phyloP scores from a whole-genome alignment of 345 rosid species.

The Noccaea bulbosa region DNA sequence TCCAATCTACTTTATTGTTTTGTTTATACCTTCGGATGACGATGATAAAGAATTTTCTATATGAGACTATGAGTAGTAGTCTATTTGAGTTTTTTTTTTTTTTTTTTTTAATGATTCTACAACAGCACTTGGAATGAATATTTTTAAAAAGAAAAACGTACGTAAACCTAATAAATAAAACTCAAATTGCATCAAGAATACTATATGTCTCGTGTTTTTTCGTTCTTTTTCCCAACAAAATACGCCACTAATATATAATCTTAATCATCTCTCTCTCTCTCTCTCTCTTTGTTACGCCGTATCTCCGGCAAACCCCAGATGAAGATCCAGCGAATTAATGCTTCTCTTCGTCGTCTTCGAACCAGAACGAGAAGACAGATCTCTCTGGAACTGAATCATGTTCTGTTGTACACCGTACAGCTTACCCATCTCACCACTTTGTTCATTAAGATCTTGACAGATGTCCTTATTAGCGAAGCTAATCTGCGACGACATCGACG shows the following conservation, averaged over 20 bases:
- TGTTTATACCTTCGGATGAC: not conserved
- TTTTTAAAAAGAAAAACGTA: not conserved
- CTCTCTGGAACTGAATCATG: slow-evolving; percentile 46
- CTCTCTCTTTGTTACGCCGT: slow-evolving; percentile 6
- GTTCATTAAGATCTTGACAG: slow-evolving; percentile 44
- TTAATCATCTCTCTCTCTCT: not conserved
- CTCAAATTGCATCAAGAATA: slow-evolving; percentile 37
- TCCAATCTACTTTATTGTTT: not conserved
- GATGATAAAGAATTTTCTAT: not conserved
- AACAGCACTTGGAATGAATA: slow-evolving; percentile 12
- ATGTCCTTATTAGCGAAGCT: slow-evolving; percentile 57
- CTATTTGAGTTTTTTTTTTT: not conserved
- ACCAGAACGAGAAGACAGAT: slow-evolving; percentile 38
- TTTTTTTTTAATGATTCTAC: not conserved
- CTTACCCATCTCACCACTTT: slow-evolving; percentile 45
- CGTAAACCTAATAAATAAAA: slow-evolving; percentile 19
- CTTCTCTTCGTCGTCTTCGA: slow-evolving; percentile 56
- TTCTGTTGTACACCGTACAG: slow-evolving; percentile 46
- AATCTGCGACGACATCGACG: slow-evolving; percentile 61
- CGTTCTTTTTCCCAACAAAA: not conserved
- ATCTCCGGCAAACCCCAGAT: slow-evolving; percentile 53
- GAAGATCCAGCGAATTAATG: slow-evolving; percentile 72
- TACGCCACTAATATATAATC: slow-evolving; percentile 13
- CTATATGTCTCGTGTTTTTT: slow-evolving; percentile 12
- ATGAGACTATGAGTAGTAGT: not conserved